Base-by-base conservation (phyloP, 2,329 filamentous ascomycete species). In the Pseudonectria buxi region DNA sequence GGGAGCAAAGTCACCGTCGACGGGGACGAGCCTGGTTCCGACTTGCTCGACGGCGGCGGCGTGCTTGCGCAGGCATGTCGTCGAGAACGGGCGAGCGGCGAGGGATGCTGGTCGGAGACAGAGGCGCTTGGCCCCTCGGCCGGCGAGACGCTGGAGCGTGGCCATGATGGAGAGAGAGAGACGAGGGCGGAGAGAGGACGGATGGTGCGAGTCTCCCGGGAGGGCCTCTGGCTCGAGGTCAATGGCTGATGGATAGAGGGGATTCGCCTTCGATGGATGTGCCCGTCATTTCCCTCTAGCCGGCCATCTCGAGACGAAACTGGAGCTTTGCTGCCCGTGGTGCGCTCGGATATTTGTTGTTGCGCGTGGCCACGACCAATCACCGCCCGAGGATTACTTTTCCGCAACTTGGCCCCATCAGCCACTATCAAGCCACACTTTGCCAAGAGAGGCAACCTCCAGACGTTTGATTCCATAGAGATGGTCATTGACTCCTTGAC, bases 111-210 rank as follows among this genome's bases (percentile, higher is more conserved):
- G 69, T 46, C 66, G 71, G 50, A 78, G 64, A 58, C 72, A 79
- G 53, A 83, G 67, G 54, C 81, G 78, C 67, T 76, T 81, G 64
- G 80, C 80, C 62, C 76, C 72, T 64, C 72, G 76, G 72, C 78
- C 74, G 63, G 81, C 81, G 59, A 88, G 72, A 64, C 84, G 79
- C 66, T 78, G 78, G 59, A 88, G 69, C 54, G 78, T 72, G 63
- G 82, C 74, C 83, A 88, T 88, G 66, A 48, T 39, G 39, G 39
- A 45, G 11, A 18, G 29, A 12, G 11, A 39, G 39, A 44, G 50
- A 44, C 28, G 47, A 43, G 47, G 50, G 51, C 46, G 49, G 47
- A 49, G 53, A 46, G 46, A 48, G 43, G 47, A 37, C 44, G 49
- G 44, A 46, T 47, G 41, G 49, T 43, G 44, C 43, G 46, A 48